A percentile compares a stretch with the other conserved stretches of the same genome.
Conservation (phyloP, 352 stramenopile genomes). For the Phytophthora tentaculata region DNA sequence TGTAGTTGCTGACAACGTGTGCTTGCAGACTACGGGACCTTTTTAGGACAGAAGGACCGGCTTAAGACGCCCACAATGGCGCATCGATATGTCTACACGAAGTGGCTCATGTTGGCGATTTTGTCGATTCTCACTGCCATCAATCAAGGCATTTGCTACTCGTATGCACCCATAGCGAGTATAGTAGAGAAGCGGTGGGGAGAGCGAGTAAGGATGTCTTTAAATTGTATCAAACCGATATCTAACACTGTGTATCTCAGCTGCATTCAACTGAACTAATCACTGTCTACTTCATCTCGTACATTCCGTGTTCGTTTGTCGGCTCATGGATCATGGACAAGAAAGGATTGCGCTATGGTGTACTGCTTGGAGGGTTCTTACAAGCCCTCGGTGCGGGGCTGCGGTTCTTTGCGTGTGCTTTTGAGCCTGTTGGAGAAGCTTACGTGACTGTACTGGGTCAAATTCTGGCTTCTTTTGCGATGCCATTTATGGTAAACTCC, state of each 20-base stretch:
- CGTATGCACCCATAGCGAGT: slow-evolving; percentile 75
- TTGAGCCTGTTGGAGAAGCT: slow-evolving; percentile 31
- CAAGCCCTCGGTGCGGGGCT: slow-evolving; percentile 56
- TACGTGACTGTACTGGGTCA: slow-evolving; percentile 64
- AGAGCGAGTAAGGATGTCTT: slow-evolving; percentile 41
- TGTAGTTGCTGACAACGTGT: neutral
- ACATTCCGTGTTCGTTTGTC: slow-evolving; percentile 82
- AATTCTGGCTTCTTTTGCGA: slow-evolving; percentile 65
- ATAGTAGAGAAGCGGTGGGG: slow-evolving; percentile 67
- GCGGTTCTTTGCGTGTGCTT: slow-evolving; percentile 52
- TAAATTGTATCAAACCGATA: no score
- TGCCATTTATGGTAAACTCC: slow-evolving; percentile 91
- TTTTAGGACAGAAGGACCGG: slow-evolving; percentile 28
- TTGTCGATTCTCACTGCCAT: slow-evolving; percentile 66
- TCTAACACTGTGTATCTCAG: slow-evolving; percentile 15
- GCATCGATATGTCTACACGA: slow-evolving; percentile 14
- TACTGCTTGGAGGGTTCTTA: slow-evolving; percentile 62
- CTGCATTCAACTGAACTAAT: slow-evolving; percentile 78
- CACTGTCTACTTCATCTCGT: slow-evolving; percentile 81
- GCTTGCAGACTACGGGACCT: slow-evolving; percentile 29
- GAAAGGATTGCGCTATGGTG: slow-evolving; percentile 66
- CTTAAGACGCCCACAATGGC: neutral
- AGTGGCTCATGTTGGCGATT: slow-evolving; percentile 68
- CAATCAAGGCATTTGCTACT: slow-evolving; percentile 84
- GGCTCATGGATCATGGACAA: slow-evolving; percentile 87